Evolutionary conservation across 768 basidiomycete species (phyloP), one percentile per base, ranked within the genome.

Genomic region (Lactarius tabidus): DNA sequence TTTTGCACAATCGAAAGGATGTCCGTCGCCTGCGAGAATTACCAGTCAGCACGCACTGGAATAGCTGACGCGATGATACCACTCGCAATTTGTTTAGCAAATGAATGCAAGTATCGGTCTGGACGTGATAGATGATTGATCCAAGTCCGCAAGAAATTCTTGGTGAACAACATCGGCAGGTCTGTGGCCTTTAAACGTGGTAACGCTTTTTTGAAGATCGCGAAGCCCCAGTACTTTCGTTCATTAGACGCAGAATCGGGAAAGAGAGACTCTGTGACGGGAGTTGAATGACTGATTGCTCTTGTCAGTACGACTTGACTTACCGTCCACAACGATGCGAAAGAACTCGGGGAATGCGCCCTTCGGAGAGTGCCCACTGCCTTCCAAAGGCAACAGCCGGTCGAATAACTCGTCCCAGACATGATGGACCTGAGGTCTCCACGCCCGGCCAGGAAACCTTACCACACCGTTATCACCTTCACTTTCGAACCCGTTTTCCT

Each of bases 211-310:
- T 88, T 85, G 77, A 98, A 91, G 23, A 96, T 83, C 70, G 90
- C 88, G 78, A 98, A 96, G n/a, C 95, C 96, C 90, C 93, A 95
- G 72, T 89, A 93, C 76, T 97, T 96, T 57, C 93, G 85, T 75
- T 95, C 89, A 0, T 89, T 79, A 1, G 95, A 95, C 0, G 95
- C 86, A 23, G 88, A 89, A 8, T 87, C 79, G 8, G 90, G 86
- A 72, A 98, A 97, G 51, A 98, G 77, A 1, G 91, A 89, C 74
- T 96, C 95, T 98, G 41, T 4, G 54, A 52, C 68, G 31, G 14
- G 31, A 33, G 29, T 35, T 69, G 53, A 54, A 65, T 52, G 45
- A 48, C 39, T n/a, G 53, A 26, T 36, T 31, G 31, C n/a, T 31
- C 23, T 8, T 10, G 36, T 62, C 12, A 29, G 29, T 31, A 45